Base-by-base conservation (phyloP, 371 early-diverging fungal genomes). In the Actinomucor elegans region DNA sequence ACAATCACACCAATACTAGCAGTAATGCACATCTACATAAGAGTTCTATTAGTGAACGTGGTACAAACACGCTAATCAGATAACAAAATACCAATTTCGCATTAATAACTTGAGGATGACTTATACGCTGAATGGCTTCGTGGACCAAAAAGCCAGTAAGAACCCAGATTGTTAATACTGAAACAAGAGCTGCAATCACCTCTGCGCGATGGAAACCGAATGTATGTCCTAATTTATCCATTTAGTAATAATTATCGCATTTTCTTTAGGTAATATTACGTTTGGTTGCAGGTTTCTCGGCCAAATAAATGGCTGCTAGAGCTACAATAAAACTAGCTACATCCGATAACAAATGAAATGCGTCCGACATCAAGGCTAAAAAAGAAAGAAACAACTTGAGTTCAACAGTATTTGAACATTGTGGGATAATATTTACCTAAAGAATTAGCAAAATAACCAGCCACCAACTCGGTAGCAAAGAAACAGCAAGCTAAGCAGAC, bases 201-300 rank as follows among this genome's bases (percentile, higher is more conserved):
- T 94, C 93, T 32, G 88, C 88, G 31, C 94, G 83, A 47, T 93
- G 85, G 59, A 86, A 94, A 29, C 94, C 94, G 69, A 85, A 94
- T 8, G 91, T 84, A 62, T 87, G 89, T 40, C 61, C 77, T 76
- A 55, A 8, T 42, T 41, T 2, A 36, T 20, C 5, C 6, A 24
- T n/a, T 15, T 44, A 9, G 14, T 28, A 43, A n/a, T 28, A 14
- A 9, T 36, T 41, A 12, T 33, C 31, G 2, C 32, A 7, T 42
- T 10, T 27, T 20, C 10, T 36, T 46, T 31, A 3, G 10, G 14
- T 12, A 3, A 7, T 33, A 24, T 61, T 72, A 77, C 85, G 73
- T 48, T 79, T 69, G 27, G 89, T 88, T 6, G 88, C 79, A 5
- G 87, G 90, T 57, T 81, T 77, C 54, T 80, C 80, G 23, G 87